phyloP scores from a whole-genome alignment of 1,284 basidiomycete species.

The Ganoderma lucidum region DNA sequence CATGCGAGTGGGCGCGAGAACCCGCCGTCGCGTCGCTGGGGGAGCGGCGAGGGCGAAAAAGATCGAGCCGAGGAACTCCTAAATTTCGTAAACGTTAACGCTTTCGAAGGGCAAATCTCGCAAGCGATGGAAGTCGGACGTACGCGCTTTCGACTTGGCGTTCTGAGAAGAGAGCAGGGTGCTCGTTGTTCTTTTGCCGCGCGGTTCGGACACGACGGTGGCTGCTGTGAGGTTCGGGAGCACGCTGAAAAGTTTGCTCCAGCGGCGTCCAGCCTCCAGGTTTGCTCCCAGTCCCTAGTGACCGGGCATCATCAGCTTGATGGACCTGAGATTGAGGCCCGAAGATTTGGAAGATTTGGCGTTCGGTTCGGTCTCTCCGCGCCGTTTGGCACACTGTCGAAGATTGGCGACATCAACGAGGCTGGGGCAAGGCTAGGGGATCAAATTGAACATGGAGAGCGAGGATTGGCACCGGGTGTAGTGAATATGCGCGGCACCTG shows the following conservation, averaged over 20 bases:
- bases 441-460: not conserved
- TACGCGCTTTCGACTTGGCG: not conserved
- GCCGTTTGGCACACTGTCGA: not conserved
- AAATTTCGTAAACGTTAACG: not conserved
- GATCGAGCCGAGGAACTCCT: not conserved
- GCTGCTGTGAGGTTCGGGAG: not conserved
- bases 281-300: not conserved
- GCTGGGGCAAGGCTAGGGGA: not conserved
- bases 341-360: not conserved
- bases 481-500: not conserved
- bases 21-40: not conserved
- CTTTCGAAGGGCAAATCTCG: not conserved
- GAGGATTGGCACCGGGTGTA: not conserved
- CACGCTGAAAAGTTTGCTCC: not conserved
- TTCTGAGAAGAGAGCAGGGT: not conserved
- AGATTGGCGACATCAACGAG: not conserved
- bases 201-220: not conserved
- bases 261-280: too few species aligned
- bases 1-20: not conserved
- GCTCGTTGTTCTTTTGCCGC: not conserved
- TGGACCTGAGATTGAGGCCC: constrained; percentile 1
- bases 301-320: not conserved
- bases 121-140: not conserved
- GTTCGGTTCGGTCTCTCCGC: not conserved
- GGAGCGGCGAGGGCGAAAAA: not conserved